Conservation (phyloP, 2,329 filamentous ascomycete species). For the Ceratocystis variospora region DNA sequence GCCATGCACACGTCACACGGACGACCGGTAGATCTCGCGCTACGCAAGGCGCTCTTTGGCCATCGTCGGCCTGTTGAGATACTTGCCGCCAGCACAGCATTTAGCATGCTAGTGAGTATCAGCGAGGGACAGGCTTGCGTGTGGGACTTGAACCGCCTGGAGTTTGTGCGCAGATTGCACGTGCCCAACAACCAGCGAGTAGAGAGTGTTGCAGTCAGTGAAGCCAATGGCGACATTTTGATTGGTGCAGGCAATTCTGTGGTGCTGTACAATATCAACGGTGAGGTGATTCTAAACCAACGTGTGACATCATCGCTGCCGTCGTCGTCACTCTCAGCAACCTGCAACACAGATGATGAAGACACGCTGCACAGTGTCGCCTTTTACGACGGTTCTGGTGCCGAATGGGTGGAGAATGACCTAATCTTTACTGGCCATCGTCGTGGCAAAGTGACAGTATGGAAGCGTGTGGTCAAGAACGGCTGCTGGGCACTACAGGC, state of each 20-base stretch:
- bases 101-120: conserved; percentile 75
- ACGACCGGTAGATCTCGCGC: conserved; percentile 65
- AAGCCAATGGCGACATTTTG: conserved; percentile 79
- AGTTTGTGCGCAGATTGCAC: conserved; percentile 61
- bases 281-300: conserved; percentile 66
- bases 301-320: conserved; percentile 46
- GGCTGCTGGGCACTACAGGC: conserved; percentile 58
- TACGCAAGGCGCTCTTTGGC: conserved; percentile 71
- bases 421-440: conserved; percentile 82
- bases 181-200: conserved; percentile 40
- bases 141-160: conserved; percentile 86
- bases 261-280: conserved; percentile 76
- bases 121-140: conserved; percentile 70
- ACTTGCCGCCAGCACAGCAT: conserved; percentile 74
- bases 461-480: conserved; percentile 39
- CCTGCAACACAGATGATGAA: conserved; percentile 31
- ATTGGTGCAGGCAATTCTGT: conserved; percentile 66
- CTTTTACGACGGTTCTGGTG: conserved; percentile 81
- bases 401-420: conserved; percentile 80
- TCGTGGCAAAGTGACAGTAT: conserved; percentile 69
- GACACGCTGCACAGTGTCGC: conserved; percentile 72
- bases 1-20: conserved; percentile 48
- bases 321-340: conserved; percentile 24
- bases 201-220: conserved; percentile 75
- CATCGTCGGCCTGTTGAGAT: conserved; percentile 73